Conservation (phyloP, 495 filamentous ascomycete genomes). For the Symbiotaphrina buchneri region DNA sequence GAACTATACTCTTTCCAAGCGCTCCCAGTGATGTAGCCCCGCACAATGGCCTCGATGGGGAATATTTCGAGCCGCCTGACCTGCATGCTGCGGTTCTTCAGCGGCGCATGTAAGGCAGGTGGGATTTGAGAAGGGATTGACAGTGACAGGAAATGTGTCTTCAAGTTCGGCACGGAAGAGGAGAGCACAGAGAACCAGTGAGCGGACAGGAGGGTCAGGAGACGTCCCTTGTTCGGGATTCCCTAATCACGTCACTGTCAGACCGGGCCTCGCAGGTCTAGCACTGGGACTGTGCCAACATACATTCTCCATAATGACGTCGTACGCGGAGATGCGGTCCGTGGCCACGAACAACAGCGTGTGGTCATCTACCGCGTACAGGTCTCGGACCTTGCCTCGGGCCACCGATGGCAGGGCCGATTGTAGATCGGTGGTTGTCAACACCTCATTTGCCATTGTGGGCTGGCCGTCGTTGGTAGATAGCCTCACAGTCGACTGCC, state of each 20-base stretch:
- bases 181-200: conserved; percentile 70
- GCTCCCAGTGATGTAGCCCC: conserved; percentile 84
- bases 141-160: conserved; percentile 57
- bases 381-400: conserved; percentile 60
- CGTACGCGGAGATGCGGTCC: conserved; percentile 87
- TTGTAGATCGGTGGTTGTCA: conserved; percentile 31
- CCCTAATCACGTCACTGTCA: conserved; percentile 23
- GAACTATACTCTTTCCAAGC: conserved; percentile 69
- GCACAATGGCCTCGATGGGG: conserved; percentile 78
- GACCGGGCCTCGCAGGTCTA: not conserved
- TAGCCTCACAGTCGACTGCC: too few species aligned
- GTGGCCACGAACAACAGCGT: conserved; percentile 75
- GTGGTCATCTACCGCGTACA: conserved; percentile 52
- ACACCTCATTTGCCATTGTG: too few species aligned
- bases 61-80: conserved; percentile 60
- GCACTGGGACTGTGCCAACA: too few species aligned
- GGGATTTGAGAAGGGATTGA: conserved; percentile 33
- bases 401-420: conserved; percentile 30
- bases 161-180: conserved; percentile 37
- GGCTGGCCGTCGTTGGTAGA: too few species aligned
- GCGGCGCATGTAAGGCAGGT: conserved; percentile 20
- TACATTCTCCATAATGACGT: conserved; percentile 78
- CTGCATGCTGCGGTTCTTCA: conserved; percentile 58
- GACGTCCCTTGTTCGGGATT: conserved; percentile 59
- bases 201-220: conserved; percentile 64